Base-by-base conservation (phyloP, 2,329 filamentous ascomycete genomes). In the Hawksworthiomyces lignivorus region DNA sequence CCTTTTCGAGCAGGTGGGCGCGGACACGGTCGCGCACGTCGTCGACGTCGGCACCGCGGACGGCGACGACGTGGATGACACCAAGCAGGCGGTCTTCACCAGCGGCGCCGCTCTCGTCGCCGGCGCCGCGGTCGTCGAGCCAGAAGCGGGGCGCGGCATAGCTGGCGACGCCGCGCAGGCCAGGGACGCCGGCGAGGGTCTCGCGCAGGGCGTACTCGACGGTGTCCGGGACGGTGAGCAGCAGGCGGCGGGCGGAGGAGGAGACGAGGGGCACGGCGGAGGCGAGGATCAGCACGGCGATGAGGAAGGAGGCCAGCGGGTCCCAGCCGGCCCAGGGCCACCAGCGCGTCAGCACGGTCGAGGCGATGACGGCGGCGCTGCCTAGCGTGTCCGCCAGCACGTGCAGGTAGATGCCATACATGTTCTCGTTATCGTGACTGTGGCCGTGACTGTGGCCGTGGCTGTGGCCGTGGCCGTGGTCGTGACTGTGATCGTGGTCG, bases 361-460 rank as follows among this genome's bases (percentile, higher is more conserved):
- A 96, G 26, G 88, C 78, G 48, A 98, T 95, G 36, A 98, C 92
- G 1, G 92, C 92, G 1, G 89, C 84, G 41, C 89, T 96, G 20
- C 92, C 92, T 22, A 97, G 79, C 0, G 92, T 94, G 59, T 98
- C 92, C 6, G 92, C 92, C 21, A 97, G 72, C 38, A 98, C 86
- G 56, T 98, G 92, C 17, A 98, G 70, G 62, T 94, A 98, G 51
- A 98, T 97, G 11, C 92, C 92, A 53, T 92, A 67, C 89, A 98
- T 96, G 58, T 98, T 98, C 55, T 98, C 92, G 60, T 95, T 95
- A 48, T 87, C 84, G 55, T 89, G 84, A n/a, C 67, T 64, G 51
- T 79, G 72, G 17, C 55, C 55, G 47, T 60, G 58, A 6, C 58
- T 55, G 44, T 68, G 61, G n/a, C 52, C 59, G 39, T 67, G 57